Evolutionary conservation across 2,329 filamentous ascomycete genomes (phyloP).

Genomic region (Fusarium veterinarium): DNA sequence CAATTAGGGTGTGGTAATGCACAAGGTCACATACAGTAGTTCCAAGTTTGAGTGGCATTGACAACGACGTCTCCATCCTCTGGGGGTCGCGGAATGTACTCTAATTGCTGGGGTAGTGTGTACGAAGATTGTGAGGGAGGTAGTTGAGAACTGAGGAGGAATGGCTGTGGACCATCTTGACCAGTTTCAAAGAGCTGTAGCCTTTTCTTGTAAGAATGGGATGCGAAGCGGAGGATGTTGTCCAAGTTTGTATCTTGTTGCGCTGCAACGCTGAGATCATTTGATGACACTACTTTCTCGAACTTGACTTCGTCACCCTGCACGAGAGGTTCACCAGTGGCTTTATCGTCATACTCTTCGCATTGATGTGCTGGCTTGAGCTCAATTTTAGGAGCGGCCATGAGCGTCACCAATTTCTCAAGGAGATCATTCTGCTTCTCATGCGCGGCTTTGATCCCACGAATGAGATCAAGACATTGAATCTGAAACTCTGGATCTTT

Average conservation of each 20-base stretch:
- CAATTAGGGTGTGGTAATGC: neutral
- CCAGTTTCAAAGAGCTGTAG: neutral
- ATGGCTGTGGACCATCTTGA: neutral
- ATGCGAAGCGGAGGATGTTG: neutral
- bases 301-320: too few relatives aligned
- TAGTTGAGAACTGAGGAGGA: neutral
- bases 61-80: neutral
- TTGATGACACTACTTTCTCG: neutral
- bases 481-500: neutral
- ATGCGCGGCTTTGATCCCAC: neutral
- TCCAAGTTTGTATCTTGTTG: neutral
- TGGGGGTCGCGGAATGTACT: neutral
- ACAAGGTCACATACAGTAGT: neutral
- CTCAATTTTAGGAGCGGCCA: neutral
- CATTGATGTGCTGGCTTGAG: neutral
- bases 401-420: neutral
- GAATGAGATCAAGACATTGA: neutral
- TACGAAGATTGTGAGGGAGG: neutral
- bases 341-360: too few relatives aligned
- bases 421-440: constrained; percentile 10
- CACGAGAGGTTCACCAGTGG: too few relatives aligned
- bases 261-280: neutral
- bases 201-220: neutral
- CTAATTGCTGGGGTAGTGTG: neutral
- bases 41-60: neutral